Conservation (phyloP, 2,329 filamentous ascomycete genomes). For the Lachnellula cervina region DNA sequence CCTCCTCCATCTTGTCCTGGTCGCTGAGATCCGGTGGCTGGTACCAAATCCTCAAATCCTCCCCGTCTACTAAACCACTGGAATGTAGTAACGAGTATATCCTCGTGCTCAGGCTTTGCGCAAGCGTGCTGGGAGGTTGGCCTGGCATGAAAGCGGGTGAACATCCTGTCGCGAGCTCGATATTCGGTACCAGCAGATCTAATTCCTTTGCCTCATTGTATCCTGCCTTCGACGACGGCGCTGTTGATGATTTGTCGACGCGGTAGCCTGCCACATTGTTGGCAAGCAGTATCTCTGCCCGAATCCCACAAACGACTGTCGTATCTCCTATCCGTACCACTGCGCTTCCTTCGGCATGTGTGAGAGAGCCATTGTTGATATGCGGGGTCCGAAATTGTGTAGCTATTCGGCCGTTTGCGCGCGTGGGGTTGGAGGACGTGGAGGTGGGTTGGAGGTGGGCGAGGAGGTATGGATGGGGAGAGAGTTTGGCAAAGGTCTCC, state of each 20-base stretch:
- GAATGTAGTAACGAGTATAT: slow-evolving; percentile 72
- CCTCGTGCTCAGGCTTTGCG: slow-evolving; percentile 76
- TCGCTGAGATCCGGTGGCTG: slow-evolving; percentile 44
- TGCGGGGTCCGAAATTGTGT: slow-evolving; percentile 66
- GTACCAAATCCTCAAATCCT: slow-evolving; percentile 71
- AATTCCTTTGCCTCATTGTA: slow-evolving; percentile 49
- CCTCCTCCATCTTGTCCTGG: slow-evolving; percentile 40
- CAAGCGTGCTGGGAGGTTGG: slow-evolving; percentile 70
- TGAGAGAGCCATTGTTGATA: slow-evolving; percentile 77
- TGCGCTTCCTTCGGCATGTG: slow-evolving; percentile 84
- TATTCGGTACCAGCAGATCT: slow-evolving; percentile 83
- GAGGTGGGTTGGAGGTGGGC: slow-evolving; percentile 69
- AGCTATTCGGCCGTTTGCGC: slow-evolving; percentile 76
- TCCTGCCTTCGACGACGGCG: slow-evolving; percentile 31
- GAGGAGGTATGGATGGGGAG: slow-evolving; percentile 82
- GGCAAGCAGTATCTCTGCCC: slow-evolving; percentile 76
- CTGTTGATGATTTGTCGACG: slow-evolving; percentile 33
- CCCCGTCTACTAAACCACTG: slow-evolving; percentile 58
- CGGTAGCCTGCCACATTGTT: slow-evolving; percentile 68
- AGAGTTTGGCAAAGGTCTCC: slow-evolving; percentile 81
- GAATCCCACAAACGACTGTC: slow-evolving; percentile 88
- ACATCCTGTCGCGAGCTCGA: slow-evolving; percentile 87
- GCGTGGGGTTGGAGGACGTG: slow-evolving; percentile 50
- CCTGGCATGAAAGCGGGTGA: slow-evolving; percentile 82
- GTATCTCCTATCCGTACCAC: slow-evolving; percentile 87